Evolutionary conservation across 2,329 filamentous ascomycete species (phyloP).

Genomic region (Periconia sp.): DNA sequence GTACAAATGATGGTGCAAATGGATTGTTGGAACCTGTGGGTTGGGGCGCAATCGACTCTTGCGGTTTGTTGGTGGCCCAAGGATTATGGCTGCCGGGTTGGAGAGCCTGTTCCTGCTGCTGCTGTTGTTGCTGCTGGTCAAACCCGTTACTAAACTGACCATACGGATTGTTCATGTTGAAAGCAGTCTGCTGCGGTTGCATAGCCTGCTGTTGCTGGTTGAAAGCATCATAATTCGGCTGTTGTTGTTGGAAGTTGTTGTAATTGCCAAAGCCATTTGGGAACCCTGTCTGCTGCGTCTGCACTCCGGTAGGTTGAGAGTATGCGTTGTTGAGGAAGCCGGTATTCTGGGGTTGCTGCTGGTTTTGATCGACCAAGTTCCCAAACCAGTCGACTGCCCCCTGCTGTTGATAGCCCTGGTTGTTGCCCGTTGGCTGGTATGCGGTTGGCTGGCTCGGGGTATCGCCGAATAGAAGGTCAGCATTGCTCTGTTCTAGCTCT

Average conservation of each 20-base stretch:
- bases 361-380: conserved; percentile 82
- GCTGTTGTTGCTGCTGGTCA: conserved; percentile 44
- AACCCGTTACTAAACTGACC: conserved; percentile 42
- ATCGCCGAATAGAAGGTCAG: conserved; percentile 88
- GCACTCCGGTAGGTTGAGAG: conserved; percentile 78
- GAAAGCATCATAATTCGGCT: conserved; percentile 66
- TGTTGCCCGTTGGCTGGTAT: conserved; percentile 85
- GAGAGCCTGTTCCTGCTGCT: conserved; percentile 64
- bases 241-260: conserved; percentile 49
- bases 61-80: conserved; percentile 70
- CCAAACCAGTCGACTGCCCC: conserved; percentile 96
- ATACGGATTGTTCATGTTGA: conserved; percentile 54
- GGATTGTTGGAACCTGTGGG: conserved; percentile 98
- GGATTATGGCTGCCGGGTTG: conserved; percentile 92
- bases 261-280: conserved; percentile 75
- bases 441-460: conserved; percentile 67
- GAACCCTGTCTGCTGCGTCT: conserved; percentile 66
- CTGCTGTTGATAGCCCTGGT: conserved; percentile 97
- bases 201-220: conserved; percentile 38
- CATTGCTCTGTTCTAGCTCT: conserved; percentile 86
- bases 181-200: conserved; percentile 57
- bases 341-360: conserved; percentile 66
- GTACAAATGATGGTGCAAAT: conserved; percentile 76
- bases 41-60: conserved; percentile 76
- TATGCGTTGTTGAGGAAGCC: conserved; percentile 72